A percentile compares a stretch with the other conserved stretches of the same genome.
Evolutionary conservation across 1,284 basidiomycete species (phyloP).

Genomic region (Tilletiopsis washingtonensis): DNA sequence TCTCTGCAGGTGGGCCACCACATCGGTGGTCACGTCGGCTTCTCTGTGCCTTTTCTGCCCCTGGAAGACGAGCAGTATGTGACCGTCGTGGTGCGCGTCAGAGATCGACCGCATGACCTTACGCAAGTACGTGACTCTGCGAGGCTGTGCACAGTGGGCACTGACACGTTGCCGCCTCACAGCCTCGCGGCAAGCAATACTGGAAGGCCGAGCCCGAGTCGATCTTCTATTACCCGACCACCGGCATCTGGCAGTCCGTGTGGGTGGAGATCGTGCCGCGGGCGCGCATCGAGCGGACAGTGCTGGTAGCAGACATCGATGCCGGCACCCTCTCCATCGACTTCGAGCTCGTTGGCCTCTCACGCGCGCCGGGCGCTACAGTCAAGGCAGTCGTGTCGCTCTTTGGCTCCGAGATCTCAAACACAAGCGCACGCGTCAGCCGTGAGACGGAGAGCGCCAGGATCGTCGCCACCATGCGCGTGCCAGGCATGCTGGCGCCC

Average conservation of each 20-base stretch:
- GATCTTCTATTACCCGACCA: conserved; percentile 29
- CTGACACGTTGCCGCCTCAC: too few species aligned
- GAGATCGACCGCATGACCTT: conserved; percentile 17
- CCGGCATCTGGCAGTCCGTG: conserved; percentile 25
- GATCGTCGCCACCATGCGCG: conserved; percentile 10
- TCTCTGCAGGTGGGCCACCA: too few species aligned
- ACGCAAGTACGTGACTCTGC: too few species aligned
- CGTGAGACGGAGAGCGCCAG: conserved; percentile 8
- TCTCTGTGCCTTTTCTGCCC: too few species aligned
- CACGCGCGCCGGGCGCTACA: not conserved
- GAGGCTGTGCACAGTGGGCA: too few species aligned
- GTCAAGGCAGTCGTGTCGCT: not conserved
- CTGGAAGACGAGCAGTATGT: conserved; percentile 4
- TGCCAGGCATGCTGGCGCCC: conserved; percentile 9
- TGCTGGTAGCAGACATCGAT: conserved; percentile 19
- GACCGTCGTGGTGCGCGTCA: conserved; percentile 11
- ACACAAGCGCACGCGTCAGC: conserved; percentile 3
- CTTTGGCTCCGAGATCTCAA: conserved; percentile 1
- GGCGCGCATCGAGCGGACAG: conserved; percentile 8
- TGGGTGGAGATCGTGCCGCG: conserved; percentile 15
- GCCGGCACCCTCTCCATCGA: conserved; percentile 17
- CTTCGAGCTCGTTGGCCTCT: conserved; percentile 7
- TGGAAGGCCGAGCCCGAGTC: conserved; percentile 24
- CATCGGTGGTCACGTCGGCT: too few species aligned
- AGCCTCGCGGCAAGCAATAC: conserved; percentile 27